Percentiles rank a stretch among this genome's conserved stretches.
Conservation (phyloP, 352 stramenopile species). For the Pilasporangium apinafurcum region DNA sequence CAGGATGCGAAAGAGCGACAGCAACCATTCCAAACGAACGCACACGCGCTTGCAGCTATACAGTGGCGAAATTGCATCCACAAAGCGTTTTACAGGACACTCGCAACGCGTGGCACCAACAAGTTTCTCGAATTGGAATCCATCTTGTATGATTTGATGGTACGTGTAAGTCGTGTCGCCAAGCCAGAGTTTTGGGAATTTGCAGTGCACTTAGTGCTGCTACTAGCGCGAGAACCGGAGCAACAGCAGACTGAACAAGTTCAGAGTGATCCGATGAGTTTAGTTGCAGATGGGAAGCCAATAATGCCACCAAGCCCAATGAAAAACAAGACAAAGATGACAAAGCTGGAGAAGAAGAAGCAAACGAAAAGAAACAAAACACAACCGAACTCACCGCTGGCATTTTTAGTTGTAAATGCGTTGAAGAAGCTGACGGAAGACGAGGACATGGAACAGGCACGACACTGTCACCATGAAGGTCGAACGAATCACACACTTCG, state of each 20-base stretch:
- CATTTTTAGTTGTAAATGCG: constrained; percentile 48
- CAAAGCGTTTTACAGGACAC: constrained; percentile 17
- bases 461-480: constrained; percentile 10
- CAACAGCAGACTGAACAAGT: not conserved
- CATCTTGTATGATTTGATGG: constrained; percentile 17
- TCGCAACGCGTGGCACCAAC: constrained; percentile 16
- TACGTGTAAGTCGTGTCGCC: not conserved
- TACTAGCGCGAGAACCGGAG: constrained; percentile 13
- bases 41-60: not conserved
- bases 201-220: constrained; percentile 26
- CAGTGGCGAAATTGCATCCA: constrained; percentile 21
- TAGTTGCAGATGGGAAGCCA: not conserved
- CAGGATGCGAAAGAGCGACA: not conserved
- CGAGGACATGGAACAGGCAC: not conserved
- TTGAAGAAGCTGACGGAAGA: constrained; percentile 22
- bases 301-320: not conserved
- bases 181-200: constrained; percentile 32
- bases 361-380: constrained; percentile 19
- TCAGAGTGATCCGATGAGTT: not conserved
- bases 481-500: constrained; percentile 17
- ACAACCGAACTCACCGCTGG: constrained; percentile 40
- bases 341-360: not conserved
- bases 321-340: not conserved
- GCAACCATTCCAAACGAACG: not conserved
- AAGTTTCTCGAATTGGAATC: constrained; percentile 50